Conservation (phyloP, 2,329 filamentous ascomycete species). For the Zymoseptoria ardabiliae region DNA sequence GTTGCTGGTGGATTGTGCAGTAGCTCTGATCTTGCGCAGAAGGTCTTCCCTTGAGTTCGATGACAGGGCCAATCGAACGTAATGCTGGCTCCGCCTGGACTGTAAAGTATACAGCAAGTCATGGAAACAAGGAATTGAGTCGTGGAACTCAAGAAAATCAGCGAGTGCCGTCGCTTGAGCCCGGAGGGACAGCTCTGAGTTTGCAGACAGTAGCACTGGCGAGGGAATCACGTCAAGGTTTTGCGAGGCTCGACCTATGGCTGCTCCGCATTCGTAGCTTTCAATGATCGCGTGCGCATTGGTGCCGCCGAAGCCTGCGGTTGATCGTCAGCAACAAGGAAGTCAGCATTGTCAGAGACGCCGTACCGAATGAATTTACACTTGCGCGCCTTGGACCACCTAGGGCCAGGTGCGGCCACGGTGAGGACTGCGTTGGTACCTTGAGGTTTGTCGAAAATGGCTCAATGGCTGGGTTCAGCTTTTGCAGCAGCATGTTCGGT, state of each 20-base stretch:
- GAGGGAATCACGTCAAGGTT: constrained; percentile 6
- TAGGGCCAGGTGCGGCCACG: constrained; percentile 24
- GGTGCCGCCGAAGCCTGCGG: constrained; percentile 20
- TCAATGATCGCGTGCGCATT: constrained; percentile 21
- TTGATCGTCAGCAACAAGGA: not conserved
- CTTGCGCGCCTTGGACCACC: constrained; percentile 7
- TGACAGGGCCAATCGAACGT: constrained; percentile 10
- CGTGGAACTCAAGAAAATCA: constrained; percentile 8
- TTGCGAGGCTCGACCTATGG: not conserved
- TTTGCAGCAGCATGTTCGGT: constrained; percentile 20
- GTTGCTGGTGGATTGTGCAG: constrained; percentile 5
- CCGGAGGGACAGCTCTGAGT: constrained; percentile 8
- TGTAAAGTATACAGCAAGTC: constrained; percentile 12
- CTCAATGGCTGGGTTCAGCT: constrained; percentile 24
- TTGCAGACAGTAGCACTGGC: constrained; percentile 13
- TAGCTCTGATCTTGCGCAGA: constrained; percentile 1
- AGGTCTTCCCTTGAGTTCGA: constrained; percentile 9
- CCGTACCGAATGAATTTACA: constrained; percentile 16
- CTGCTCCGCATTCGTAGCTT: constrained; percentile 4
- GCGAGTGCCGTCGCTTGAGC: constrained; percentile 7
- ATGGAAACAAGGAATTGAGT: constrained; percentile 1
- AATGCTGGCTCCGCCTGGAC: constrained; percentile 13
- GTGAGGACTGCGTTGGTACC: constrained; percentile 27
- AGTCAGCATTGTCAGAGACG: not conserved
- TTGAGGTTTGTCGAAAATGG: constrained; percentile 14